Evolutionary conservation across 1,284 basidiomycete genomes (phyloP).

Genomic region (Lignosus rhinocerotis): DNA sequence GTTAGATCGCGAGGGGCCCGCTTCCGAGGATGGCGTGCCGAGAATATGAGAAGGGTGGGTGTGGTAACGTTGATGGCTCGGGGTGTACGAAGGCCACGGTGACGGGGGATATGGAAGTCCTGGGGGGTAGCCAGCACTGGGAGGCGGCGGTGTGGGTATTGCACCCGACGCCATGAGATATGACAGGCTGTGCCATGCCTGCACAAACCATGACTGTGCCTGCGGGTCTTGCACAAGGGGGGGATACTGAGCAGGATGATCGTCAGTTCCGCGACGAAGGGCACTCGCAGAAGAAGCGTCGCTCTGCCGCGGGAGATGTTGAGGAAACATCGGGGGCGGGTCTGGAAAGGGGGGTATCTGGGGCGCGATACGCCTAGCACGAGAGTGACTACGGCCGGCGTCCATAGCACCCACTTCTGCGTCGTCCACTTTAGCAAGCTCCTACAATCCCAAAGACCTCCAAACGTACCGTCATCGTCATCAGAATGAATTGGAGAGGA

Average conservation of each 20-base stretch:
- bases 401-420: slow-evolving; percentile 1
- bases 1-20: slow-evolving; percentile 23
- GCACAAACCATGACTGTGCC: slow-evolving; percentile 36
- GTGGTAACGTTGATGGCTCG: slow-evolving; percentile 26
- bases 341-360: slow-evolving; percentile 10
- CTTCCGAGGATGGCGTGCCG: slow-evolving; percentile 22
- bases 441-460: too few relatives aligned
- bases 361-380: slow-evolving; percentile 1
- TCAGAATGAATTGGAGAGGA: slow-evolving; percentile 14
- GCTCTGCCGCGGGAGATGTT: slow-evolving; percentile 22
- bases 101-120: slow-evolving; percentile 6
- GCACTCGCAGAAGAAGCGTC: slow-evolving; percentile 5
- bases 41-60: slow-evolving; percentile 3
- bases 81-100: slow-evolving; percentile 32
- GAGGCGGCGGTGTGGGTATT: slow-evolving; percentile 11
- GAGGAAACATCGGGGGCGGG: slow-evolving; percentile 15
- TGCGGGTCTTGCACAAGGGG: slow-evolving; percentile 31
- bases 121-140: slow-evolving; percentile 5
- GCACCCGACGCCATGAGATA: slow-evolving; percentile 28
- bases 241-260: slow-evolving; percentile 1
- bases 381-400: neutral
- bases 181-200: slow-evolving; percentile 37
- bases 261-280: neutral
- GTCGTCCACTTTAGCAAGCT: neutral
- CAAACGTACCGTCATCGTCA: slow-evolving; percentile 21